Evolutionary conservation across 306 rosid species (phyloP), one percentile per base, ranked within the genome.

Genomic region (Prunus campanulata): DNA sequence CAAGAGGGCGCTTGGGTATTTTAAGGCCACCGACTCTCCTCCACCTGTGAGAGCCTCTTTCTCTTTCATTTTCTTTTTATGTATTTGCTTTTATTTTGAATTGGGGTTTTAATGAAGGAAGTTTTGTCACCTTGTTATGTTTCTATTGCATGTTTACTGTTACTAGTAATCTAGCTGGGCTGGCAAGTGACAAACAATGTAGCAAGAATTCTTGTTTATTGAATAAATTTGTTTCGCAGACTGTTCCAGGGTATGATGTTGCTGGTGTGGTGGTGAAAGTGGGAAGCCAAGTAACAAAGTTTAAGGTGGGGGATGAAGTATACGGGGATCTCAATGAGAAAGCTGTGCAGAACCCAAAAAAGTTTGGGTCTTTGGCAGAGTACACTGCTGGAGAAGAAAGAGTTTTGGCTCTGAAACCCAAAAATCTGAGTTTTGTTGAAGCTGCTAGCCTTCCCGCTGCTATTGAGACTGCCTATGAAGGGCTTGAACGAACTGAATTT

Each of bases 371-470:
- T 46, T 84, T 93, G 87, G 91, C 96, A 0, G 91, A 89, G 82
- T 93, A 91, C 72, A 90, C 94, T 13, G 84, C 85, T 52, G 82
- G 79, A 50, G 90, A 85, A 78, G 98, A 91, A 85, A 88, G 29
- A 18, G 15, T 85, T 0, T 78, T 91, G 70, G 86, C 98, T 80
- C 88, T 68, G 22, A 91, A 91, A 66, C 96, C 98, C 3, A 65
- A 76, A 0, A 87, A 80, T 86, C 82, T 93, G 57, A 91, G 88
- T 78, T 93, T 93, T 54, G 56, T 70, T 39, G 96, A 91, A 71
- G 98, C 96, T 78, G 96, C 97, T 76, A 88, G 92, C 80, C 77
- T 91, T 77, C 98, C 98, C 71, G 25, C 69, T 83, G 92, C 92
- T 2, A 35, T 85, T 50, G 89, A 82, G 57, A 87, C 96, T 22